Evolutionary conservation across 2,329 filamentous ascomycete genomes (phyloP).

Genomic region (Penicillium sp.): DNA sequence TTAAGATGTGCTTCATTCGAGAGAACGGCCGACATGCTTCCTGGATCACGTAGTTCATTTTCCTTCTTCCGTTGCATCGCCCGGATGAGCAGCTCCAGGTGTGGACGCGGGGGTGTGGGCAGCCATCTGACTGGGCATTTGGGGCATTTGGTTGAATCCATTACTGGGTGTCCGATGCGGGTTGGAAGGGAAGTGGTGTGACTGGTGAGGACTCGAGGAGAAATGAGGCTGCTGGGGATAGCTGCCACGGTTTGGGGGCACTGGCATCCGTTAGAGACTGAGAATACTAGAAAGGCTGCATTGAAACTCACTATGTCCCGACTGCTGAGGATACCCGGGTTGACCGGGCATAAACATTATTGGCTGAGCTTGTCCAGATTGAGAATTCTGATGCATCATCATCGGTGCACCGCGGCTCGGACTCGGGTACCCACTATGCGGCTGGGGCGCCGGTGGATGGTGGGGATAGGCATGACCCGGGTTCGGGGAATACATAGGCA

Average conservation of each 20-base stretch:
- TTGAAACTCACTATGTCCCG: constrained; percentile 65
- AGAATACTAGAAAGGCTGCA: constrained; percentile 15
- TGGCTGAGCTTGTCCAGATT: constrained; percentile 73
- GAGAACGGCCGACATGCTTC: constrained; percentile 3
- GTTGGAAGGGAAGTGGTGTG: constrained; percentile 59
- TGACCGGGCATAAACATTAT: constrained; percentile 75
- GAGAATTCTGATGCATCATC: constrained; percentile 93
- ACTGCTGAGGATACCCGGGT: constrained; percentile 68
- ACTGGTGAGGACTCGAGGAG: constrained; percentile 62
- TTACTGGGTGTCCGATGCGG: constrained; percentile 56
- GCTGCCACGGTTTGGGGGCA: constrained; percentile 56
- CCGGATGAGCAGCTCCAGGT: constrained; percentile 38
- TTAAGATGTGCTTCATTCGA: constrained; percentile 4
- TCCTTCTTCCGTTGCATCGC: constrained; percentile 46
- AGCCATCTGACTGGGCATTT: constrained; percentile 46
- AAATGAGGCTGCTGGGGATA: constrained; percentile 62
- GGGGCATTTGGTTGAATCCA: constrained; percentile 50
- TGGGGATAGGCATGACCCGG: constrained; percentile 65
- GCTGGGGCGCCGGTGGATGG: constrained; percentile 48
- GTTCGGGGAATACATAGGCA: constrained; percentile 78
- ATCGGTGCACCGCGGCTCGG: constrained; percentile 79
- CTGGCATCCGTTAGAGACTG: constrained; percentile 47
- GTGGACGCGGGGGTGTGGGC: constrained; percentile 29
- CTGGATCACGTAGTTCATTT: constrained; percentile 41
- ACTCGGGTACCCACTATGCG: constrained; percentile 77